phyloP scores from a whole-genome alignment of 495 filamentous ascomycete genomes.

The Chlorociboria aeruginascens region DNA sequence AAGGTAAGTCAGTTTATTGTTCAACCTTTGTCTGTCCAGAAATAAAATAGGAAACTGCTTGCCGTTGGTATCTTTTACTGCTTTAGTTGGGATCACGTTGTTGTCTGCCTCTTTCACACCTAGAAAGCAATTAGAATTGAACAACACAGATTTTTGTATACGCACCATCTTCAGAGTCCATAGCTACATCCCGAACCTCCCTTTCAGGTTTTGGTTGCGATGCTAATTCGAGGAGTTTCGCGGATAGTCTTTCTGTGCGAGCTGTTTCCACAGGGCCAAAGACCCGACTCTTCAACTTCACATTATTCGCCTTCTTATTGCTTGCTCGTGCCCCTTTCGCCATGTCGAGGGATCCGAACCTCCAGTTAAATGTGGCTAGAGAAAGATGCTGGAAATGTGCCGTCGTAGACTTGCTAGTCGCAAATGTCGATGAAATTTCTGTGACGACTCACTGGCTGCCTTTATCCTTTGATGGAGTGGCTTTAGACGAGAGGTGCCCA shows the following conservation, averaged over 20 bases:
- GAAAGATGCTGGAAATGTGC: background rate
- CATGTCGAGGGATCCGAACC: slow-evolving; percentile 39
- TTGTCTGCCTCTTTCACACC: background rate
- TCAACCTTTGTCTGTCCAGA: no score
- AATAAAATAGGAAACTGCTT: background rate
- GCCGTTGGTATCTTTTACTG: background rate
- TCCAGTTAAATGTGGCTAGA: background rate
- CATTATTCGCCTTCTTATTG: slow-evolving; percentile 64
- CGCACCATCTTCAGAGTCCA: slow-evolving; percentile 27
- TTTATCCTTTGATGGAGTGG: no score
- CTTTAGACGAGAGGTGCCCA: no score
- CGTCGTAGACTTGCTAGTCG: no score
- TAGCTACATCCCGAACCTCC: slow-evolving; percentile 15
- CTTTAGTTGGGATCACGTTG: background rate
- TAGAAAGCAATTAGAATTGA: background rate
- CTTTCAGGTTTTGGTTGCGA: slow-evolving; percentile 46
- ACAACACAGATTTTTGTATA: background rate
- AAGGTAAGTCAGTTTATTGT: background rate
- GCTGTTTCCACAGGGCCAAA: slow-evolving; percentile 70
- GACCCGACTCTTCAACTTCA: slow-evolving; percentile 59
- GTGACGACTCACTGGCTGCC: no score
- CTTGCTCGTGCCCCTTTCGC: slow-evolving; percentile 72
- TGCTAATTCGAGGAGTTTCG: slow-evolving; percentile 65
- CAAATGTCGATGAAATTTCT: no score
- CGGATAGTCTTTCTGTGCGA: slow-evolving; percentile 63